phyloP scores from a whole-genome alignment of 495 filamentous ascomycete species.

The Ramalina intermedia region DNA sequence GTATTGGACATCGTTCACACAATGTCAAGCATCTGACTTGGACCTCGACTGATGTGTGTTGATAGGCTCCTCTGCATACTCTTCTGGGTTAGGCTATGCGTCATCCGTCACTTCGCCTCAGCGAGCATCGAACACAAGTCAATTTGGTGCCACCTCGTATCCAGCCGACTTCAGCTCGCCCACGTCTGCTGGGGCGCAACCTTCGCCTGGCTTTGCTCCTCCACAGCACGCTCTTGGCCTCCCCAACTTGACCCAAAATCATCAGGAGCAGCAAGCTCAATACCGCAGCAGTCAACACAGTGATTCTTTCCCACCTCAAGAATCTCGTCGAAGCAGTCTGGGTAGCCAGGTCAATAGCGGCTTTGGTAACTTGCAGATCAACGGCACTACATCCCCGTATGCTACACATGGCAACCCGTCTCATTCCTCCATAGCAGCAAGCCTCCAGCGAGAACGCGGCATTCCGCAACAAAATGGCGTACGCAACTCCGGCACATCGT shows the following conservation, averaged over 20 bases:
- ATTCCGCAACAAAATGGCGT: slow-evolving; percentile 42
- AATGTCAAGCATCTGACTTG: not conserved
- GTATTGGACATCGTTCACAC: too few relatives aligned
- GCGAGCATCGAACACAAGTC: slow-evolving; percentile 37
- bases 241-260: slow-evolving; percentile 38
- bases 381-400: slow-evolving; percentile 48
- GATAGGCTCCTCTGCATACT: slow-evolving; percentile 41
- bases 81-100: slow-evolving; percentile 35
- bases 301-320: slow-evolving; percentile 24
- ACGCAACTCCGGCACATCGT: slow-evolving; percentile 36
- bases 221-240: slow-evolving; percentile 28
- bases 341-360: slow-evolving; percentile 61
- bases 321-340: slow-evolving; percentile 63
- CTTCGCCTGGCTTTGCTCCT: slow-evolving; percentile 29
- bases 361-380: slow-evolving; percentile 54
- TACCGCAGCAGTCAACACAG: slow-evolving; percentile 26
- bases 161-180: slow-evolving; percentile 21
- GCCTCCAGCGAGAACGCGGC: slow-evolving; percentile 42
- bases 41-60: slow-evolving; percentile 1
- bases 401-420: slow-evolving; percentile 51
- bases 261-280: slow-evolving; percentile 29
- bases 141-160: slow-evolving; percentile 22
- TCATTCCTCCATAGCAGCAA: slow-evolving; percentile 54
- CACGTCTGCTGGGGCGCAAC: slow-evolving; percentile 32
- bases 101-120: slow-evolving; percentile 36